Conservation (phyloP, 2,329 filamentous ascomycete species). For the Alternaria angustiovoidea region DNA sequence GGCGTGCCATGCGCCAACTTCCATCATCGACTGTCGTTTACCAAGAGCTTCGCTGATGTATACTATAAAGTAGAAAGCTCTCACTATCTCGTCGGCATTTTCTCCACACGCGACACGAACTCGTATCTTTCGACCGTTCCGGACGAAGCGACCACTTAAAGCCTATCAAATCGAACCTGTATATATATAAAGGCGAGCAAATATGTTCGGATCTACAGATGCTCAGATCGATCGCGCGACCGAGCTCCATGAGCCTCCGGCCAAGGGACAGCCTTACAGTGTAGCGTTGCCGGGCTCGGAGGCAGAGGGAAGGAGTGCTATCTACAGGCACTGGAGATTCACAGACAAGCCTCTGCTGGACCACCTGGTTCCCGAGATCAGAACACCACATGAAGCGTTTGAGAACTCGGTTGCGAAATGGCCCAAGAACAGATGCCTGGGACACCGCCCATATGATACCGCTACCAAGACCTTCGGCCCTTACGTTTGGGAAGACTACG, state of each 20-base stretch:
- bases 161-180: background rate
- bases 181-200: background rate
- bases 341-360: slow-evolving; percentile 67
- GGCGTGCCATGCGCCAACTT: slow-evolving; percentile 19
- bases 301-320: slow-evolving; percentile 72
- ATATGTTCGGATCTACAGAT: slow-evolving; percentile 44
- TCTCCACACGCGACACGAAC: slow-evolving; percentile 3
- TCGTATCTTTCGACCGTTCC: background rate
- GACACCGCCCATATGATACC: slow-evolving; percentile 80
- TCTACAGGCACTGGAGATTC: slow-evolving; percentile 87
- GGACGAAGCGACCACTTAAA: background rate
- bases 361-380: slow-evolving; percentile 66
- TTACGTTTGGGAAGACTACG: slow-evolving; percentile 86
- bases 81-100: background rate
- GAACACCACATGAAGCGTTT: slow-evolving; percentile 82
- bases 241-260: slow-evolving; percentile 69
- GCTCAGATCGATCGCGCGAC: slow-evolving; percentile 42
- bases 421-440: slow-evolving; percentile 77
- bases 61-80: slow-evolving; percentile 7
- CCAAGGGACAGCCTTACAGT: slow-evolving; percentile 79
- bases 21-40: slow-evolving; percentile 1
- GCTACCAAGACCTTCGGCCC: slow-evolving; percentile 75
- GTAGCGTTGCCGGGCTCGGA: slow-evolving; percentile 79
- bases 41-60: slow-evolving; percentile 13
- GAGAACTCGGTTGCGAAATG: slow-evolving; percentile 68